Evolutionary conservation across 768 basidiomycete species (phyloP).

Genomic region (Russula sp.): DNA sequence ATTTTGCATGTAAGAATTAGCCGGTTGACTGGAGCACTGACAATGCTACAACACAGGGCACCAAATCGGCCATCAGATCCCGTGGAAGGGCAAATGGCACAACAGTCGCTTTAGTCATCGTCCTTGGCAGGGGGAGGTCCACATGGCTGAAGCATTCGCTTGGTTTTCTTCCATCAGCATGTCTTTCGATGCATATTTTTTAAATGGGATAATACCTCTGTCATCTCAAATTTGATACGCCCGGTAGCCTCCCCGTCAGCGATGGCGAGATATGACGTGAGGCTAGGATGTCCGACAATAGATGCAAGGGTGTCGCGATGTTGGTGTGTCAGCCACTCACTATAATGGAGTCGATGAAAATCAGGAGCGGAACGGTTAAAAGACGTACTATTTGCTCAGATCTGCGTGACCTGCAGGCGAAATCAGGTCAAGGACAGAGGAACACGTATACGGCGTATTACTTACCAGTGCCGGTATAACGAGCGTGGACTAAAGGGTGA

Average conservation of each 20-base stretch:
- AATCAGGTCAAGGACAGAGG: constrained; percentile 14
- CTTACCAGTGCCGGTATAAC: constrained; percentile 92
- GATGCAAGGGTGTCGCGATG: constrained; percentile 93
- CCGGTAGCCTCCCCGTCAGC: constrained; percentile 94
- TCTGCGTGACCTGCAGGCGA: constrained; percentile 77
- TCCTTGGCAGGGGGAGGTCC: constrained; percentile 60
- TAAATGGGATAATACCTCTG: constrained; percentile 58
- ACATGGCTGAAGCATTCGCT: constrained; percentile 51
- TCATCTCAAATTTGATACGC: constrained; percentile 87
- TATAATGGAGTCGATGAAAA: constrained; percentile 29
- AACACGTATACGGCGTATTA: constrained; percentile 16
- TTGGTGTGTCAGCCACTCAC: constrained; percentile 97
- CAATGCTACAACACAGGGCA: constrained; percentile 1
- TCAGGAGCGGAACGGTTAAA: neutral
- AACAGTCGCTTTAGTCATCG: constrained; percentile 45
- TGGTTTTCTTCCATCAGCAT: neutral
- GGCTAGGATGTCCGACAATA: constrained; percentile 83
- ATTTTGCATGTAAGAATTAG: neutral
- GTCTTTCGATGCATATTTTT: neutral
- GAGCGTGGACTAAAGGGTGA: constrained; percentile 68
- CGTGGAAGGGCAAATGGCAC: neutral
- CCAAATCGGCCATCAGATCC: neutral
- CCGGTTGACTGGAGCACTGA: neutral
- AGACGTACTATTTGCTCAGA: constrained; percentile 83
- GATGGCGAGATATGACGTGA: constrained; percentile 82